These are phyloP conservation scores for Saccharomycopsis malanga DNA, from an alignment of 805 yeast genomes.

Conservation along the genomic window DNA sequence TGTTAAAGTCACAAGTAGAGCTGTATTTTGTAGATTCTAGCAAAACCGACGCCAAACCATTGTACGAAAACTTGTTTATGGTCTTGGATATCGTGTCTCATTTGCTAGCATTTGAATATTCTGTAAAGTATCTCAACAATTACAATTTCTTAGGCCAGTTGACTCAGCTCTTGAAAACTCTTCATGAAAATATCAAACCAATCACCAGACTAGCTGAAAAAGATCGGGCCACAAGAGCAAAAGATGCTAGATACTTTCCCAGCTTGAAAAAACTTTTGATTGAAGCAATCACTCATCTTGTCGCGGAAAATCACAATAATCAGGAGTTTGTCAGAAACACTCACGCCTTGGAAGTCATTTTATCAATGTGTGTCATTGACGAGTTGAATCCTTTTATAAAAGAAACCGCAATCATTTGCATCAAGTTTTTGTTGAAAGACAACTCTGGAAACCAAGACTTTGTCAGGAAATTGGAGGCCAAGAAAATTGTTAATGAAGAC, in stretches of 20 bases:
- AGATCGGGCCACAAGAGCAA: slow-evolving; percentile 23
- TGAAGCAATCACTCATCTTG: slow-evolving; percentile 56
- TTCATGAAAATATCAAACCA: slow-evolving; percentile 36
- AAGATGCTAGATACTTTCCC: slow-evolving; percentile 42
- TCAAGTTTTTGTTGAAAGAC: slow-evolving; percentile 56
- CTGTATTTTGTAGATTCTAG: neutral
- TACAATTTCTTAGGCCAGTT: slow-evolving; percentile 34
- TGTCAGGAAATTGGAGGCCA: slow-evolving; percentile 72
- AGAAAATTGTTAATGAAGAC: slow-evolving; percentile 51
- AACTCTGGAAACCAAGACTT: slow-evolving; percentile 69
- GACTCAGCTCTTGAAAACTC: slow-evolving; percentile 32
- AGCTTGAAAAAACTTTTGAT: slow-evolving; percentile 58
- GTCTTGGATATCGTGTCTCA: slow-evolving; percentile 38
- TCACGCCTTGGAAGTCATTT: slow-evolving; percentile 63
- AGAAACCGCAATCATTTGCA: slow-evolving; percentile 76
- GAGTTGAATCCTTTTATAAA: slow-evolving; percentile 82
- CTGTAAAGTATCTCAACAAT: slow-evolving; percentile 36
- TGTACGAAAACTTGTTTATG: slow-evolving; percentile 15
- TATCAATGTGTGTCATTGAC: slow-evolving; percentile 81
- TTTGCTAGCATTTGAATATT: slow-evolving; percentile 34
- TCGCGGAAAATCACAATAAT: slow-evolving; percentile 41
- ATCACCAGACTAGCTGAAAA: slow-evolving; percentile 12
- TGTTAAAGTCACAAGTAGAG: neutral
- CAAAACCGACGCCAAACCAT: neutral
- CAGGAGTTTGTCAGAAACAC: slow-evolving; percentile 63